Conservation (phyloP, 2,329 filamentous ascomycete genomes). For the Penicillium sp. region DNA sequence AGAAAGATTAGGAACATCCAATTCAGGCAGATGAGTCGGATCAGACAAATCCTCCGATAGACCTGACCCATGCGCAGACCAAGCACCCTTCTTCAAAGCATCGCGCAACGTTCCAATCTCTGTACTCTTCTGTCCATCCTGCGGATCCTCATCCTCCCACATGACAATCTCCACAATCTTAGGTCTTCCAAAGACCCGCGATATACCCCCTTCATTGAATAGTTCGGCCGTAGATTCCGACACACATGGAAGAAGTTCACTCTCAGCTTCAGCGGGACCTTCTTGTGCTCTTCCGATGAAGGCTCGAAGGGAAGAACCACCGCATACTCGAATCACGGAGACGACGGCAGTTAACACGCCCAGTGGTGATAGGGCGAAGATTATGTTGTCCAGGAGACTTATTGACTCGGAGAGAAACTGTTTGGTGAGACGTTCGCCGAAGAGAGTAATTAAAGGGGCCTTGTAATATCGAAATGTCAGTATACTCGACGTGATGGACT, state of each 20-base stretch:
- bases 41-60: slow-evolving; percentile 11
- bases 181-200: slow-evolving; percentile 44
- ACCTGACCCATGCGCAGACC: slow-evolving; percentile 23
- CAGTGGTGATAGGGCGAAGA: slow-evolving; percentile 56
- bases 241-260: slow-evolving; percentile 55
- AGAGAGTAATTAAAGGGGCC: slow-evolving; percentile 48
- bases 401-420: slow-evolving; percentile 56
- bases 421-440: slow-evolving; percentile 56
- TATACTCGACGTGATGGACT: background rate
- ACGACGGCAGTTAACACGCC: slow-evolving; percentile 55
- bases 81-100: slow-evolving; percentile 33
- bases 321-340: slow-evolving; percentile 54
- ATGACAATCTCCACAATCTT: slow-evolving; percentile 46
- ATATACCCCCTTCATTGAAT: slow-evolving; percentile 51
- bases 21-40: slow-evolving; percentile 30
- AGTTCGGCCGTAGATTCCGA: slow-evolving; percentile 55
- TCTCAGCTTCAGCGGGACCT: slow-evolving; percentile 48
- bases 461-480: slow-evolving; percentile 17
- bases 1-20: slow-evolving; percentile 44
- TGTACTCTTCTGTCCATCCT: slow-evolving; percentile 28
- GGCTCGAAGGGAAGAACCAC: slow-evolving; percentile 50
- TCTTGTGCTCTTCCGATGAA: slow-evolving; percentile 56
- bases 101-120: slow-evolving; percentile 38
- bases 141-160: slow-evolving; percentile 52
- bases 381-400: slow-evolving; percentile 51